Evolutionary conservation across 805 yeast species (phyloP).

Genomic region (Spathaspora passalidarum): DNA sequence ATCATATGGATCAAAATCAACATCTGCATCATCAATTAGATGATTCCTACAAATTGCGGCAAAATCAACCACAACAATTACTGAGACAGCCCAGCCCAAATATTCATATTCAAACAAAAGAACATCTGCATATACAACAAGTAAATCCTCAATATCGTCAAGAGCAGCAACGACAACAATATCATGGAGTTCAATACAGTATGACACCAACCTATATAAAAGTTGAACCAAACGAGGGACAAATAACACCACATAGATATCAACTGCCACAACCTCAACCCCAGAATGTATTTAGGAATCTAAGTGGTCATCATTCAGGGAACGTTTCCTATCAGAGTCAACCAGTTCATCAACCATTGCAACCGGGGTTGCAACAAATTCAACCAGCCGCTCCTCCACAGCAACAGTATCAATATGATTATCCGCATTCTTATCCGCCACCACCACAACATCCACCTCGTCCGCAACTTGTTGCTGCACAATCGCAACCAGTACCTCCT

Average conservation of each 20-base stretch:
- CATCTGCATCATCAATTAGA: not conserved
- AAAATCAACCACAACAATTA: not conserved
- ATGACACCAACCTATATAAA: conserved; percentile 1
- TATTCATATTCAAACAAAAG: conserved; percentile 1
- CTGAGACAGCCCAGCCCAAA: not conserved
- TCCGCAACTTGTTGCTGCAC: not conserved
- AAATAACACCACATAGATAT: not conserved
- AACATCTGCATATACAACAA: conserved; percentile 3
- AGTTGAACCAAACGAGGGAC: not conserved
- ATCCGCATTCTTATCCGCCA: not conserved
- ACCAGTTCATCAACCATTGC: conserved; percentile 1
- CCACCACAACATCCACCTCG: not conserved
- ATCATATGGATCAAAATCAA: conserved; percentile 1
- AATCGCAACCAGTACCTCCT: not conserved
- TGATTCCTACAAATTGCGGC: conserved; percentile 1
- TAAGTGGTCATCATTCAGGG: not conserved
- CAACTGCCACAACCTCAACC: conserved; percentile 7
- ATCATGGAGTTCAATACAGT: not conserved
- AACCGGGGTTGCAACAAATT: not conserved
- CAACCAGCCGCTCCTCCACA: not conserved
- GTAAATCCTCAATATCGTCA: conserved; percentile 3
- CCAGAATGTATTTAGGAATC: not conserved
- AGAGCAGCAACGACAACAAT: conserved; percentile 7
- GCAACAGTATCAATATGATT: conserved; percentile 1
- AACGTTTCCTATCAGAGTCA: not conserved